These are phyloP conservation scores for Lipomyces yarrowii DNA, from an alignment of 1,139 yeast genomes.

Conservation along the genomic window DNA sequence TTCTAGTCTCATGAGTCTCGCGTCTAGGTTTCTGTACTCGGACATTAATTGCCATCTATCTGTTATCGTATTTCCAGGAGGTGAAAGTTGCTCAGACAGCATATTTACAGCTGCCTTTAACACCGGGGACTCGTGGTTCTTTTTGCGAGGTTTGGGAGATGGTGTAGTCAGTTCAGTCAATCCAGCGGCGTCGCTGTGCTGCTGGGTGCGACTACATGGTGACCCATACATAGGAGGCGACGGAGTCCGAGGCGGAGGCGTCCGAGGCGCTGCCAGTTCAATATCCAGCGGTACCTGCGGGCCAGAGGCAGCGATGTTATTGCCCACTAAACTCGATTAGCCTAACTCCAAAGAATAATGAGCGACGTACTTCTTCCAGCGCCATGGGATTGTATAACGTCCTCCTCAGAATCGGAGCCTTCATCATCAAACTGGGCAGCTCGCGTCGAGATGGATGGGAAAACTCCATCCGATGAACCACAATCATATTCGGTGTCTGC, in stretches of 20 bases:
- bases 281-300: neutral
- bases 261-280: neutral
- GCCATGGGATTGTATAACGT: neutral
- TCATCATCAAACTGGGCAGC: neutral
- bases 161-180: neutral
- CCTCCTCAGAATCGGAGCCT: neutral
- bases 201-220: neutral
- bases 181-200: neutral
- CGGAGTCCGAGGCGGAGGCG: neutral
- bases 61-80: conserved; percentile 10
- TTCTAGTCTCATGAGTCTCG: conserved; percentile 13
- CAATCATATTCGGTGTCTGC: neutral
- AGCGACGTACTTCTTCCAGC: neutral
- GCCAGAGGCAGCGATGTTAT: neutral
- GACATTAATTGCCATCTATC: conserved; percentile 7
- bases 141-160: neutral
- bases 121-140: neutral
- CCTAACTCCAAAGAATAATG: neutral
- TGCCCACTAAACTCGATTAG: neutral
- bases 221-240: neutral
- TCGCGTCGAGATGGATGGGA: neutral
- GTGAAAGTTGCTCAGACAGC: conserved; percentile 14
- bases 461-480: neutral
- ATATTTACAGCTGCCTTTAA: neutral
- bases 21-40: conserved; percentile 19